A percentile compares a stretch with the other conserved stretches of the same genome.
Evolutionary conservation across 2,329 filamentous ascomycete species (phyloP).

Genomic region (Penicillium sp.): DNA sequence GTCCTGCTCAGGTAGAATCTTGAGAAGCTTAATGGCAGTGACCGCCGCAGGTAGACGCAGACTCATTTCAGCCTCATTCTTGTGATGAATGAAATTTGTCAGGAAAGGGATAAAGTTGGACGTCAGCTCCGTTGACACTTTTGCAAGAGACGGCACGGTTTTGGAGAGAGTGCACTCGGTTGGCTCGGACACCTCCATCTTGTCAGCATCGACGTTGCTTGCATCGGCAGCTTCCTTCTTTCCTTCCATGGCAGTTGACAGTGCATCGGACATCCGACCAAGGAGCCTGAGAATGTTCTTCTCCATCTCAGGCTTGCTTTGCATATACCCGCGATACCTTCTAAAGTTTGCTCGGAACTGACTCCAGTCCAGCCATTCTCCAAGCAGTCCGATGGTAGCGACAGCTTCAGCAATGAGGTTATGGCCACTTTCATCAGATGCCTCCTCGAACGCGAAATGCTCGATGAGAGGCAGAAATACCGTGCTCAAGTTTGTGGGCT

Average conservation of each 20-base stretch:
- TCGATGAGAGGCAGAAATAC: slow-evolving; percentile 89
- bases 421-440: slow-evolving; percentile 69
- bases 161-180: slow-evolving; percentile 49
- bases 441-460: slow-evolving; percentile 83
- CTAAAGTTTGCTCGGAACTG: slow-evolving; percentile 81
- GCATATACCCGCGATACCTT: slow-evolving; percentile 75
- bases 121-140: slow-evolving; percentile 65
- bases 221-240: slow-evolving; percentile 18
- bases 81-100: slow-evolving; percentile 81
- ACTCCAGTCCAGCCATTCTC: slow-evolving; percentile 76
- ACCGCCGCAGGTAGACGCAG: slow-evolving; percentile 85
- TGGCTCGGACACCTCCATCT: slow-evolving; percentile 23
- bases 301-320: slow-evolving; percentile 71
- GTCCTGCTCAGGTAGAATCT: slow-evolving; percentile 66
- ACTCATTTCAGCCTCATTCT: slow-evolving; percentile 91
- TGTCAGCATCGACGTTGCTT: slow-evolving; percentile 24
- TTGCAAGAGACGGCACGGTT: slow-evolving; percentile 61
- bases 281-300: slow-evolving; percentile 81
- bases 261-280: slow-evolving; percentile 70
- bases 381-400: slow-evolving; percentile 68
- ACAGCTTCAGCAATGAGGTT: slow-evolving; percentile 82
- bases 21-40: slow-evolving; percentile 79
- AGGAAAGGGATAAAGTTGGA: slow-evolving; percentile 72
- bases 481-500: slow-evolving; percentile 71
- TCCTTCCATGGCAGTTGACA: slow-evolving; percentile 52